Percentiles rank a stretch among this genome's conserved stretches.
Evolutionary conservation across 2,329 filamentous ascomycete genomes (phyloP).

Genomic region (Aspergillus aculeatinus): DNA sequence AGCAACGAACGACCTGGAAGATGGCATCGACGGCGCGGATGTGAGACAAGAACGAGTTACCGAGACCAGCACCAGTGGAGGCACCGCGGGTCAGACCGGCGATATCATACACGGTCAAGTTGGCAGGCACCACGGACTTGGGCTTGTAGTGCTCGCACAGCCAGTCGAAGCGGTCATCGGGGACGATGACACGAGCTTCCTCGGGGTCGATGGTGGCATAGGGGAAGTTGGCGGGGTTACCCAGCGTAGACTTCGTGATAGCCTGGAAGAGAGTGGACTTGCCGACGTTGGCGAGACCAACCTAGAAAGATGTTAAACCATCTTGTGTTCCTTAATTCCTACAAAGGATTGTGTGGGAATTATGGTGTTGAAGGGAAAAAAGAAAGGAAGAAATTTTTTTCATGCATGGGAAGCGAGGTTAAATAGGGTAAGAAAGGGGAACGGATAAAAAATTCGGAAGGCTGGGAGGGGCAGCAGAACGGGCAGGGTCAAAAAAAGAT

Average conservation of each 20-base stretch:
- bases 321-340: slow-evolving; percentile 3
- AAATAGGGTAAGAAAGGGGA: slow-evolving; percentile 10
- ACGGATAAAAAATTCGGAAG: slow-evolving; percentile 26
- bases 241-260: slow-evolving; percentile 95
- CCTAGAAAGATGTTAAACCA: slow-evolving; percentile 53
- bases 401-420: background rate
- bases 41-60: slow-evolving; percentile 97
- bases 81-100: slow-evolving; percentile 93
- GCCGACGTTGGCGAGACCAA: slow-evolving; percentile 97
- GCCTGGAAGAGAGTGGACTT: slow-evolving; percentile 99
- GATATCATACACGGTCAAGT: slow-evolving; percentile 98
- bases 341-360: slow-evolving; percentile 10
- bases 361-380: slow-evolving; percentile 13
- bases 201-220: slow-evolving; percentile 99
- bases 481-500: slow-evolving; percentile 9
- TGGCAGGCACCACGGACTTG: slow-evolving; percentile 94
- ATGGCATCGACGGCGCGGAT: slow-evolving; percentile 98
- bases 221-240: slow-evolving; percentile 99
- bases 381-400: slow-evolving; percentile 8
- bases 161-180: slow-evolving; percentile 95
- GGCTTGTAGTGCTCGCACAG: slow-evolving; percentile 94
- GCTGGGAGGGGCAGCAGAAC: slow-evolving; percentile 20
- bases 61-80: slow-evolving; percentile 94
- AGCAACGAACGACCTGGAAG: slow-evolving; percentile 94
- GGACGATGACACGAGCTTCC: slow-evolving; percentile 95